Base-by-base conservation (phyloP, 257 asterid genomes). In the Catharanthus roseus region DNA sequence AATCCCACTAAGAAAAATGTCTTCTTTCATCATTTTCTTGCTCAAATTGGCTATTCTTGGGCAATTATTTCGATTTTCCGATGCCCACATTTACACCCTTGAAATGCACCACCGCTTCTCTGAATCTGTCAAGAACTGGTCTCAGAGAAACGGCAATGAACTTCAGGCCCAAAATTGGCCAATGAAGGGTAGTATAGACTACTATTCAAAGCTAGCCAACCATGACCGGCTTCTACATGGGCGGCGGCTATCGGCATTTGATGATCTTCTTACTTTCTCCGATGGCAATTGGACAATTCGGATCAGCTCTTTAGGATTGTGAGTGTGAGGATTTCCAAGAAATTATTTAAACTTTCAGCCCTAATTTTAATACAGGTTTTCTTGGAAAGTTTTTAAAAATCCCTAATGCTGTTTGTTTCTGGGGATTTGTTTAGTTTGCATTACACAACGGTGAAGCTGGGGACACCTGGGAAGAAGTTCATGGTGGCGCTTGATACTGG, bases 401-500 rank as follows among this genome's bases (percentile, higher is more conserved):
- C 28, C 47, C 29, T 13, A 10, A 51, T 63, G 9, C n/a, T 29
- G 24, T 74, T 71, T 69, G 28, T 65, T 66, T 77, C 51, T 65
- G 71, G 73, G 55, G 78, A 65, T 72, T 67, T 74, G 36, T 80
- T 83, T 74, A 91, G 96, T 73, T 82, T 91, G 90, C 95, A 89
- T 79, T 89, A 91, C 73, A 85, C 96, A 39, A 85, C 87, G 39
- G 97, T 91, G 82, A 80, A 82, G 38, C 39, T 91, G 71, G 97
- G 97, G 19, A 86, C 86, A 31, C 97, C 97, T 1, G 96, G 87
- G n/a, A 70, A 71, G 85, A 85, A 81, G 85, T 89, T 89, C 82
- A 73, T 88, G 80, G 97, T 91, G 88, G 97, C 96, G 39, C 89
- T 91, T 73, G 97, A 91, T 81, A 89, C 97, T 0, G 96, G 97